Evolutionary conservation across 345 rosid species (phyloP), one percentile per base, ranked within the genome.

Genomic region (Lepidium aucheri): DNA sequence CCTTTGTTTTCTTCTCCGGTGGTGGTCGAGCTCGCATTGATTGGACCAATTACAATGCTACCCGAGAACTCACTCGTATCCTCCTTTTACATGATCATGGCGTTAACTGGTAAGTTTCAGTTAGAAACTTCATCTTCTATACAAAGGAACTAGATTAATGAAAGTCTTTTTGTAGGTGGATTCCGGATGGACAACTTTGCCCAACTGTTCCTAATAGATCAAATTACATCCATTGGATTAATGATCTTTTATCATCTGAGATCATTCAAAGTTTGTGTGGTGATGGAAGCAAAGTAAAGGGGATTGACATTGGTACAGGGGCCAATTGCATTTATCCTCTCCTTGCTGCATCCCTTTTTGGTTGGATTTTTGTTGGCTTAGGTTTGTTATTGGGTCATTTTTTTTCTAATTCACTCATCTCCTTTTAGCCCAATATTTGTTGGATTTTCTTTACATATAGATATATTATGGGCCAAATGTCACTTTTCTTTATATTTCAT

Each of bases 241-340:
- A n/a, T n/a, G n/a, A n/a, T n/a, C n/a, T n/a, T n/a, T n/a, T n/a
- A n/a, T n/a, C n/a, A n/a, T n/a, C n/a, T n/a, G n/a, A n/a, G n/a
- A n/a, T n/a, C n/a, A n/a, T n/a, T n/a, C n/a, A n/a, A n/a, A n/a
- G n/a, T n/a, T n/a, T n/a, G n/a, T n/a, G n/a, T n/a, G n/a, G 6
- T 39, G 20, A 34, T 28, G 74, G 50, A 36, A 77, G 69, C 36
- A 61, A 68, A n/a, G 86, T 84, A 8, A 94, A 77, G 65, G 99
- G 95, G 26, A 88, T 90, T 66, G 99, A 94, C 79, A 85, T 94
- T 15, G 97, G 97, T 47, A 94, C 95, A 46, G 96, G 97, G 67
- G 96, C 99, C 35, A 94, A 84, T 71, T 86, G 97, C 77, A 90
- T 90, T 57, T 94, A 94, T 67, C 97, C 97, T 15, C 96, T 93